Evolutionary conservation across 345 rosid species (phyloP).

Genomic region (Clausena lansium): DNA sequence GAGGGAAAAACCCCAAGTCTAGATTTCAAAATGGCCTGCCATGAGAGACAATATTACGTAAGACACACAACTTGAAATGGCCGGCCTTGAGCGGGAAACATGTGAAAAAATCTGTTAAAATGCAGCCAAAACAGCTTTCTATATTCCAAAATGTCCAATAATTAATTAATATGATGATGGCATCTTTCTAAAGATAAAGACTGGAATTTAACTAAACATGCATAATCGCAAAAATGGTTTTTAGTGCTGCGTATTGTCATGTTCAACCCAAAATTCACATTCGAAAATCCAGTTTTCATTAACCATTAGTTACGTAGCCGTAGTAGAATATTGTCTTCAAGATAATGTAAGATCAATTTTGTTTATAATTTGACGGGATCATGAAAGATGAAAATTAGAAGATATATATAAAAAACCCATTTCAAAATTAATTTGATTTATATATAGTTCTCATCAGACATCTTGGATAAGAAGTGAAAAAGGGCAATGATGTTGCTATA

Average conservation of each 20-base stretch:
- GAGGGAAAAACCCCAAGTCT: constrained; percentile 20
- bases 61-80: constrained; percentile 3
- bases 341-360: background rate
- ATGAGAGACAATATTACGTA: background rate
- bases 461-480: background rate
- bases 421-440: background rate
- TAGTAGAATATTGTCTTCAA: background rate
- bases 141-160: background rate
- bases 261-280: background rate
- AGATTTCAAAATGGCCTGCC: background rate
- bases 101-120: constrained; percentile 6
- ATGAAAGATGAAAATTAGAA: background rate
- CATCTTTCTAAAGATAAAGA: background rate
- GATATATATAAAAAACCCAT: background rate
- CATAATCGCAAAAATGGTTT: background rate
- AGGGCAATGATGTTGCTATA: constrained; percentile 20
- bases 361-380: too few relatives aligned
- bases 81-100: constrained; percentile 29
- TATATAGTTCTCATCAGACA: background rate
- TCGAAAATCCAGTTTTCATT: background rate
- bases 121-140: constrained; percentile 10
- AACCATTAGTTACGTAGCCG: background rate
- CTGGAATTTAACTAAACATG: background rate
- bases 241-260: background rate
- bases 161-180: background rate